These are phyloP conservation scores for Botryotinia narcissicola DNA, from an alignment of 2,329 filamentous ascomycete genomes.

Conservation along the genomic window DNA sequence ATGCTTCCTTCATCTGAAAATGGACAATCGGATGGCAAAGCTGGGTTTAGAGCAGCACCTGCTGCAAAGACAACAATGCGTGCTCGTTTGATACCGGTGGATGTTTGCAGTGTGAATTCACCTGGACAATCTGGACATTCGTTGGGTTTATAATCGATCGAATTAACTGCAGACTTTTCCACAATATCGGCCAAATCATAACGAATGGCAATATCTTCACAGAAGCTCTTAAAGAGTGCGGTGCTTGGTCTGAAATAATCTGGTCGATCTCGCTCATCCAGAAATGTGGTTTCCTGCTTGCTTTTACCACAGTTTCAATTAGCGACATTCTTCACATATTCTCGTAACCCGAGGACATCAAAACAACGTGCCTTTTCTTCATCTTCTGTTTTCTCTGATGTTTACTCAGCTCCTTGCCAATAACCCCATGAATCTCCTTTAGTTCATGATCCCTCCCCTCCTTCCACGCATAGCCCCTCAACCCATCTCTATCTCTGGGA, in stretches of 20 bases:
- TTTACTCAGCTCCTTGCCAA: conserved; percentile 78
- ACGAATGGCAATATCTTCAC: conserved; percentile 53
- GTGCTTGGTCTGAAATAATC: conserved; percentile 68
- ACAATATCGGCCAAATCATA: conserved; percentile 61
- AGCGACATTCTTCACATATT: background rate
- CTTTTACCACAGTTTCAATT: conserved; percentile 39
- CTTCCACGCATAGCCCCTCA: conserved; percentile 67
- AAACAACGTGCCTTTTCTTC: conserved; percentile 44
- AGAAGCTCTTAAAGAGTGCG: conserved; percentile 61
- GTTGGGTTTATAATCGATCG: conserved; percentile 27
- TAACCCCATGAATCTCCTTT: conserved; percentile 68
- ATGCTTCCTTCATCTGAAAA: conserved; percentile 36
- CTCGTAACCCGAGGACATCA: background rate
- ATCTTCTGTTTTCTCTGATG: conserved; percentile 66
- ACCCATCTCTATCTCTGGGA: conserved; percentile 69
- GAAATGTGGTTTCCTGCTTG: conserved; percentile 29
- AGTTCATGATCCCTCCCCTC: conserved; percentile 59
- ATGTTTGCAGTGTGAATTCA: conserved; percentile 64
- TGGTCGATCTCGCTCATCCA: conserved; percentile 65
- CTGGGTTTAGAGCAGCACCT: conserved; percentile 63
- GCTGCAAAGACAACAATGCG: conserved; percentile 67
- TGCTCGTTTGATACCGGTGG: conserved; percentile 53
- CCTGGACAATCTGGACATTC: conserved; percentile 40
- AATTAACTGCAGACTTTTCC: conserved; percentile 48
- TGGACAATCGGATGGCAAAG: conserved; percentile 40